Base-by-base conservation (phyloP, 805 yeast genomes). In the Candida yuanshanica region DNA sequence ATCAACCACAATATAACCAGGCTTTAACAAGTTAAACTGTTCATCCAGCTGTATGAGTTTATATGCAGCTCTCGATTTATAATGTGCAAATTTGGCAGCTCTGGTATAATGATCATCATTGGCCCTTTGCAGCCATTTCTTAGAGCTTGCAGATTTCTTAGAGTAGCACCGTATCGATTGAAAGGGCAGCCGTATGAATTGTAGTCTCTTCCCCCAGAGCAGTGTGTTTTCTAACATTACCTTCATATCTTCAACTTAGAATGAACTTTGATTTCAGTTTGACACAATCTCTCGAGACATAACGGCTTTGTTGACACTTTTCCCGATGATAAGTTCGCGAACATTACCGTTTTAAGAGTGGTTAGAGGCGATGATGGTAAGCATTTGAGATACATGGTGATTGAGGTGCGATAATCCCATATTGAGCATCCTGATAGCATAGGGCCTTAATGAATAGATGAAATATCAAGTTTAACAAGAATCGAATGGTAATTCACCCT, bases 31-130 rank as follows among this genome's bases (percentile, higher is more conserved):
- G 24, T 68, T 60, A 62, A 69, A 84, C 51, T 74, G 78, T 13
- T 77, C 67, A 57, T 90, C 79, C 10, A 93, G 70, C 55, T 91
- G 95, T 18, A 79, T 59, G 25, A 93, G 66, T 56, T 93, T 93
- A 65, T 79, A 91, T 0, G 97, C 97, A 0, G 99, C 99, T 35
- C 99, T 63, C 2, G 97, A 88, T 51, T 80, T 72, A 51, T 75
- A 75, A 38, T 83, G 74, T 34, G 72, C 69, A 5, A 64, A 63
- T 50, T 74, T 77, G 4, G 97, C 91, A 48, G 80, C 80, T 41
- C 74, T 68, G 4, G 89, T 72, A 60, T 69, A 88, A 20, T 51
- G 65, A 57, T 91, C 98, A 9, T 63, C 67, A 16, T 64, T 58
- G 46, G 84, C 91, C 41, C 98, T 70, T 20, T 75, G 67, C 3